Base-by-base conservation (phyloP, 352 stramenopile species). In the Blastocystis sp. region DNA sequence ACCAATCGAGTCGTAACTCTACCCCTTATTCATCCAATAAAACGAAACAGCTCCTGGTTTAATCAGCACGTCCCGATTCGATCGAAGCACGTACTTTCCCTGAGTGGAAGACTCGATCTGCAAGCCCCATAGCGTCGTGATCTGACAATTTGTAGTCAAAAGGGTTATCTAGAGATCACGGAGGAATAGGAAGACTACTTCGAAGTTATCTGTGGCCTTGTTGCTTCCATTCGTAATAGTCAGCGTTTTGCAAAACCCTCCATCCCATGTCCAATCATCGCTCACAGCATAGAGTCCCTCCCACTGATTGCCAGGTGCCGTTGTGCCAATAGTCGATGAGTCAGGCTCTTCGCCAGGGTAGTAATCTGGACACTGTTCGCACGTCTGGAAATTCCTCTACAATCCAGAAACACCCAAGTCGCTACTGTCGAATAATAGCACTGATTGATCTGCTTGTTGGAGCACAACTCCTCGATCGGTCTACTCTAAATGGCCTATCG, bases 371-470 rank as follows among this genome's bases (percentile, higher is more conserved):
- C 73, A 84, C 20, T 64, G 37, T 29, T 66, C 47, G 39, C 73
- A 84, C 1, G 73, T 84, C 53, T 84, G 45, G 53, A 84, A 84
- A 37, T 84, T 84, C 6, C 73, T 66, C 73, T 84, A 45, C 5
- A 23, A 0, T 84, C 11, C 55, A 29, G n/a, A 8, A 5, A 37
- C 11, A 2, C 18, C 2, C 15, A 6, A 64, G n/a, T 15, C 26
- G 43, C 26, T 47, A 84, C 73, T 6, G 73, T 68, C 4, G 73
- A 84, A 37, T 84, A 84, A 15, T 84, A 84, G 53, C 73, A 84
- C 3, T 50, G 59, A 41, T 84, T 84, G 73, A 84, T 84, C 47
- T 63, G 26, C 18, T 29, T n/a, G 26, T 34, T 29, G 23, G 20
- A 15, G 45, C 73, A 84, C n/a, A 84, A 13, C 1, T 50, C 29